Evolutionary conservation across 139 green algal species (phyloP).

Genomic region (Volvox africanus): DNA sequence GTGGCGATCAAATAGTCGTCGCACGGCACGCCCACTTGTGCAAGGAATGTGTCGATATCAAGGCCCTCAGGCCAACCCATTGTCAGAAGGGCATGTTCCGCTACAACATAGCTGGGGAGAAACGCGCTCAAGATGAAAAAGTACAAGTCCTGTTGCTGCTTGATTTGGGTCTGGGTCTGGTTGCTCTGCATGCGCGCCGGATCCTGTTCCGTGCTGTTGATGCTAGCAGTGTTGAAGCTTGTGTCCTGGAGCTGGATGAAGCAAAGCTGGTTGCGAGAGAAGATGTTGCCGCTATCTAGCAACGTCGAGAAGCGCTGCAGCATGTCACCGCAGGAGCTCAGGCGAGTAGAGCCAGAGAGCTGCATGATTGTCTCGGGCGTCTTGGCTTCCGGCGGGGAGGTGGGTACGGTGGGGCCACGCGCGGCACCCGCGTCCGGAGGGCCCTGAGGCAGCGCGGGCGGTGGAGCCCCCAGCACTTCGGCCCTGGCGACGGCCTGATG

Average conservation of each 20-base stretch:
- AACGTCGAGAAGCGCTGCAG: neutral
- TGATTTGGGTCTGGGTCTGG: neutral
- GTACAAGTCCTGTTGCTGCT: neutral
- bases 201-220: neutral
- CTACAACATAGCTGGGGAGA: neutral
- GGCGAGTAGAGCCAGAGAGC: neutral
- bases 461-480: neutral
- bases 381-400: neutral
- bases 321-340: neutral
- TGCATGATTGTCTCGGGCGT: constrained; percentile 12
- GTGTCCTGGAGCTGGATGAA: neutral
- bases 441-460: neutral
- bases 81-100: neutral
- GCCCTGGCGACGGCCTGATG: neutral
- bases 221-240: neutral
- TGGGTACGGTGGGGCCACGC: neutral
- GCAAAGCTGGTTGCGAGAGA: constrained; percentile 37
- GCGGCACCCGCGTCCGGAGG: neutral
- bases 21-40: constrained; percentile 11
- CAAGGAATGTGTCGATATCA: constrained; percentile 2
- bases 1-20: neutral
- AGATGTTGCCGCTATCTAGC: constrained; percentile 1
- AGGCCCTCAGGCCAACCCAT: neutral
- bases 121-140: neutral
- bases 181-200: neutral